phyloP scores from a whole-genome alignment of 2,329 filamentous ascomycete species.

The Ceratocystiopsis sp. region DNA sequence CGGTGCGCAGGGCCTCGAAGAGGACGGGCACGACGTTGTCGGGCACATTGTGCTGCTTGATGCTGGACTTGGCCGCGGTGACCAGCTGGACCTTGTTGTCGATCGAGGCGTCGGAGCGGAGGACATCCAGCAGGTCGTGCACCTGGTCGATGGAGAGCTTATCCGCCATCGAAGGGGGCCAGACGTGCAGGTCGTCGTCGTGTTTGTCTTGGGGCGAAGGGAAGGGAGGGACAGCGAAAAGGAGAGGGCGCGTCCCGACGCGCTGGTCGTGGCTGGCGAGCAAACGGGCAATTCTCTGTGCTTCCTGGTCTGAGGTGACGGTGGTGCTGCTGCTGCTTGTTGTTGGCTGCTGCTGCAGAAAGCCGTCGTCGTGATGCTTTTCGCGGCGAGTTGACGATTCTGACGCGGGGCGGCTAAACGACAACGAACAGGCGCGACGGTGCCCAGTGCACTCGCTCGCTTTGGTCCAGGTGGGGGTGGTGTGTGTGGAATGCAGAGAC shows the following conservation, averaged over 20 bases:
- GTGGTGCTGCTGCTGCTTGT: too few species aligned
- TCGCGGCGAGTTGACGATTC: too few species aligned
- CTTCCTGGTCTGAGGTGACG: too few species aligned
- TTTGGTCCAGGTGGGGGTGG: too few species aligned
- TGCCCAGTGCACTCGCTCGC: too few species aligned
- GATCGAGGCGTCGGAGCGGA: conserved; percentile 37
- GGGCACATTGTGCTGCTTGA: conserved; percentile 84
- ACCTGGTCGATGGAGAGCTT: conserved; percentile 22
- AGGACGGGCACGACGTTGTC: conserved; percentile 53
- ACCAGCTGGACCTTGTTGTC: conserved; percentile 48
- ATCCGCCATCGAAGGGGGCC: conserved; percentile 17
- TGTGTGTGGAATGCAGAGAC: too few species aligned
- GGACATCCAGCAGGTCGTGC: conserved; percentile 20
- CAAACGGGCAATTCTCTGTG: too few species aligned
- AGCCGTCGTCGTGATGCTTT: too few species aligned
- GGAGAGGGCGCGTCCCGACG: not conserved
- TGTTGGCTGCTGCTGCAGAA: too few species aligned
- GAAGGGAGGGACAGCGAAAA: not conserved
- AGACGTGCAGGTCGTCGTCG: not conserved
- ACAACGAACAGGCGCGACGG: too few species aligned
- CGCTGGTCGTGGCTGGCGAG: too few species aligned
- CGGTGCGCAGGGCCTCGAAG: conserved; percentile 66
- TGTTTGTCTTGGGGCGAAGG: not conserved
- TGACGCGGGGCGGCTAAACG: too few species aligned
- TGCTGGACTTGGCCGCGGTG: conserved; percentile 63